These are phyloP conservation scores for Somion occarium DNA, from an alignment of 1,284 basidiomycete species.

Conservation along the genomic window DNA sequence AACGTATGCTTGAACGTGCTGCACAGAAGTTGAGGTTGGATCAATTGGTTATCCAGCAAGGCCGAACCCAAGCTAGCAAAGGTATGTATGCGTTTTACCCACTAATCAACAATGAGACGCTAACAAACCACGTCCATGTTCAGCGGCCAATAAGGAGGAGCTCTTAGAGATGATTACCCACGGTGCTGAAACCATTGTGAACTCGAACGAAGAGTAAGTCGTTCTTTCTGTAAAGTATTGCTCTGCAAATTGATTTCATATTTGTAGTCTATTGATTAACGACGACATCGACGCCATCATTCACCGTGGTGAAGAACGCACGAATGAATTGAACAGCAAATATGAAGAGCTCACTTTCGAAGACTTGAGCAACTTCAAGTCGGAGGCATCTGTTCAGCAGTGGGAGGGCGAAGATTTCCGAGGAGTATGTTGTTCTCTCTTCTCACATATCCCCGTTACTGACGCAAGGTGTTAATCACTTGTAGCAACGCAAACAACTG, in stretches of 20 bases:
- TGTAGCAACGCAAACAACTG: conserved; percentile 58
- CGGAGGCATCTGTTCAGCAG: conserved; percentile 83
- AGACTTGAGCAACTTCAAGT: conserved; percentile 96
- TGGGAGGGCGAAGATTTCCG: conserved; percentile 98
- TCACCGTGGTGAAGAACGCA: conserved; percentile 86
- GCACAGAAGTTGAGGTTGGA: conserved; percentile 96
- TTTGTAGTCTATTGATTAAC: conserved; percentile 69
- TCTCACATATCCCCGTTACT: conserved; percentile 3
- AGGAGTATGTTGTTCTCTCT: conserved; percentile 46
- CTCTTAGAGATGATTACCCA: conserved; percentile 98
- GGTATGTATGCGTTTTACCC: conserved; percentile 34
- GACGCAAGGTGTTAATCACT: conserved; percentile 1
- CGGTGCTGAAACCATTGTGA: conserved; percentile 97
- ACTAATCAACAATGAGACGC: background rate
- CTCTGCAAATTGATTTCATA: background rate
- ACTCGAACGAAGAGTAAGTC: conserved; percentile 59
- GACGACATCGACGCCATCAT: conserved; percentile 97
- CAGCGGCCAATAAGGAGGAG: conserved; percentile 93
- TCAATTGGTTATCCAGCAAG: conserved; percentile 98
- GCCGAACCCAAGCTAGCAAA: conserved; percentile 70
- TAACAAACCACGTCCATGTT: background rate
- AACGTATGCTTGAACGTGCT: conserved; percentile 94
- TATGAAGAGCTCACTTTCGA: conserved; percentile 93
- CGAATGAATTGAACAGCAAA: conserved; percentile 85
- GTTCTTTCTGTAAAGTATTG: too few species aligned